These are phyloP conservation scores for Lablab purpureus DNA, from an alignment of 306 rosid genomes.

Conservation along the genomic window DNA sequence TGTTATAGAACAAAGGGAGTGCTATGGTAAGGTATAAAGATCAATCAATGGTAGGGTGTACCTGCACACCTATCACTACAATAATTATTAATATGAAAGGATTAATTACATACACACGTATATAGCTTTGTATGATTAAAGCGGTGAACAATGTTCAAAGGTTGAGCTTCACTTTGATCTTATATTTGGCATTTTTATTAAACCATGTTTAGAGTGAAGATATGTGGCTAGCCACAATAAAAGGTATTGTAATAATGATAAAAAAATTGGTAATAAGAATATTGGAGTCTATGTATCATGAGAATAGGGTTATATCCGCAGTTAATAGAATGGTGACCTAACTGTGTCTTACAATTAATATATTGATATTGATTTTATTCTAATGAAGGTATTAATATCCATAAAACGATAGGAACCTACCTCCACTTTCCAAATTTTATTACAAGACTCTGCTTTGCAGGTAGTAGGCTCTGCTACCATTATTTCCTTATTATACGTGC, in stretches of 20 bases:
- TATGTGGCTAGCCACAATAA: background rate
- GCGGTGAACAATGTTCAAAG: background rate
- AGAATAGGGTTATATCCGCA: background rate
- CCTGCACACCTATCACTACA: background rate
- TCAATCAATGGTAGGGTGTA: background rate
- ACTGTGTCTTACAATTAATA: constrained; percentile 33
- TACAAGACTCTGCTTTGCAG: constrained; percentile 37
- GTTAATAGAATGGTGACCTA: constrained; percentile 32
- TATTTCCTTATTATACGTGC: constrained; percentile 31
- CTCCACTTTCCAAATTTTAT: constrained; percentile 42
- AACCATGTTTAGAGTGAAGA: background rate
- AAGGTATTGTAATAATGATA: background rate
- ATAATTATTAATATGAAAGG: background rate
- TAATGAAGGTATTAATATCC: constrained; percentile 36
- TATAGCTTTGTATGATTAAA: background rate
- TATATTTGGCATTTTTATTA: background rate
- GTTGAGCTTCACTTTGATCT: background rate
- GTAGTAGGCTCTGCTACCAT: constrained; percentile 33
- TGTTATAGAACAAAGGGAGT: background rate
- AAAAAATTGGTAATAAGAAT: background rate
- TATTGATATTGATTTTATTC: constrained; percentile 30
- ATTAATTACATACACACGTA: background rate
- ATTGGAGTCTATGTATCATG: background rate
- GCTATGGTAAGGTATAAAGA: background rate
- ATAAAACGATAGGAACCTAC: constrained; percentile 51